Evolutionary conservation across 352 stramenopile genomes (phyloP).

Genomic region (Globisporangium polare): DNA sequence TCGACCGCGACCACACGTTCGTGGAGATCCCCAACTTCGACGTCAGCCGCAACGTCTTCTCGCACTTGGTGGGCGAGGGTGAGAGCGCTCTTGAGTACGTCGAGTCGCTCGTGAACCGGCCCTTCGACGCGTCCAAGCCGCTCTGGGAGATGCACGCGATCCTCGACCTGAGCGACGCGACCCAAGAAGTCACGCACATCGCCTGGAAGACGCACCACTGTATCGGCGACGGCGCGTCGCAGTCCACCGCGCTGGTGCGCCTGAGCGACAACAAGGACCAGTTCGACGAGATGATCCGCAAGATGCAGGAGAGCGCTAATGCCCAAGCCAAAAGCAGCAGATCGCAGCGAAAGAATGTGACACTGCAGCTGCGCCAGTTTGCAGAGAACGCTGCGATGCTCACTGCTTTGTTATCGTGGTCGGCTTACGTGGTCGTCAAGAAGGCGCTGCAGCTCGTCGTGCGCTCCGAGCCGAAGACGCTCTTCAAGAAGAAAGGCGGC

Average conservation of each 20-base stretch:
- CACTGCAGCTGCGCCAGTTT: conserved; percentile 21
- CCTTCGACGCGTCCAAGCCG: conserved; percentile 60
- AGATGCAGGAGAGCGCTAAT: conserved; percentile 30
- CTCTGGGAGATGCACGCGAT: conserved; percentile 79
- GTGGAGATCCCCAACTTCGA: conserved; percentile 59
- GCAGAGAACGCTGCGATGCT: conserved; percentile 27
- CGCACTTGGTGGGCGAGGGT: conserved; percentile 43
- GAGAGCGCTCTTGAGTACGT: conserved; percentile 63
- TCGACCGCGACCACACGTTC: conserved; percentile 42
- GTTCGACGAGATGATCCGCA: conserved; percentile 59
- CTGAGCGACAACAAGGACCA: conserved; percentile 69
- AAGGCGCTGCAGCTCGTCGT: conserved; percentile 48
- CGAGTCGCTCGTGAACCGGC: conserved; percentile 67
- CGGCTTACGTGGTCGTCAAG: conserved; percentile 45
- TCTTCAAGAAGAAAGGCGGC: conserved; percentile 61
- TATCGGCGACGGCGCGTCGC: conserved; percentile 66
- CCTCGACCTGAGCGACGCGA: conserved; percentile 24
- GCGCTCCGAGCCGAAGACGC: conserved; percentile 49
- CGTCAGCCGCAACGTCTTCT: conserved; percentile 42
- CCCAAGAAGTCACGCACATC: conserved; percentile 36
- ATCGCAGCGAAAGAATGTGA: neutral
- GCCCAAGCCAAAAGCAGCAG: conserved; percentile 16
- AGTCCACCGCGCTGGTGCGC: conserved; percentile 56
- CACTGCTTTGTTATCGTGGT: conserved; percentile 44
- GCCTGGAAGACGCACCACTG: conserved; percentile 80